Base-by-base conservation (phyloP, 768 basidiomycete genomes). In the Amanita phalloides region DNA sequence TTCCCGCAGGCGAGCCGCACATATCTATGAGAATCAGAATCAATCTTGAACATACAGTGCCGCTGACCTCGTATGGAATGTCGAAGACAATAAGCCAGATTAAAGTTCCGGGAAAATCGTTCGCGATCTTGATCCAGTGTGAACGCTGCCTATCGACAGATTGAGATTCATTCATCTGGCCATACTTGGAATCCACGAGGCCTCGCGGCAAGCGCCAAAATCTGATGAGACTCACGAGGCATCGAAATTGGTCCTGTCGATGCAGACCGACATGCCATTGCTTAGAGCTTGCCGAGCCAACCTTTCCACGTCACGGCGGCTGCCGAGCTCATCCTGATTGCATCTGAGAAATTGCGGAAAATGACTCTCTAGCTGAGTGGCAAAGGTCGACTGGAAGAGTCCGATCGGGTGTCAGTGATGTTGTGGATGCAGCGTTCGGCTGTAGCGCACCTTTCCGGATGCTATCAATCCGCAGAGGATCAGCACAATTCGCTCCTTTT, bases 321-420 rank as follows among this genome's bases (percentile, higher is more conserved):
- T 71, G 14, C 86, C 89, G 39, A 91, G 72, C 49, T 89, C 83
- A 59, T 91, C 89, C 64, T 90, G 87, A 67, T 81, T 88, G 63
- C 86, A 90, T 57, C 86, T 74, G 41, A 70, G 69, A 62, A 88
- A 85, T 38, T 65, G 65, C 7, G 87, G 83, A 53, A 75, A 75
- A 57, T 82, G 66, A 4, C 61, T 54, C 59, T 88, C 71, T 4
- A 90, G 72, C n/a, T 82, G 79, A 56, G 80, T 64, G 45, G 89
- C 86, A 61, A 91, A 90, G 1, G 86, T 84, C 30, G 72, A 73
- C 70, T 75, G 55, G 45, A 44, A 28, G 38, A 35, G 20, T 30
- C 20, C 47, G 36, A 23, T 25, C 37, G 45, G 23, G 35, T 35
- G 41, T 32, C 14, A 36, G 10, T 25, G 23, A 38, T 26, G 42